A percentile compares a stretch with the other conserved stretches of the same genome.
phyloP scores from a whole-genome alignment of 805 yeast genomes.

The Wickerhamomyces ciferrii region DNA sequence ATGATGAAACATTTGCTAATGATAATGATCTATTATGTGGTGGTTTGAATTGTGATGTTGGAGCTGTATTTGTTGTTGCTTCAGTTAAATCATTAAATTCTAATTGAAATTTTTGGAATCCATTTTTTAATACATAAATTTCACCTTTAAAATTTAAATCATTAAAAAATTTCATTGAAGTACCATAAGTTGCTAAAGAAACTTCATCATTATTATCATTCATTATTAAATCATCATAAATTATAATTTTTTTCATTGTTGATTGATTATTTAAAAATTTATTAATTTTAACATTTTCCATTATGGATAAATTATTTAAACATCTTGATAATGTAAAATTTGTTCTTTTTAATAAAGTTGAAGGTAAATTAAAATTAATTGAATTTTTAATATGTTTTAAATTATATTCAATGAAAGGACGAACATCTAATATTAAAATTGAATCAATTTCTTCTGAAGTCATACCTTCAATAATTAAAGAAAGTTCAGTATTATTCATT shows the following conservation, averaged over 20 bases:
- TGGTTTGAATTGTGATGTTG: not conserved
- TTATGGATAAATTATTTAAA: conserved; percentile 50
- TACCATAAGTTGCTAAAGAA: conserved; percentile 36
- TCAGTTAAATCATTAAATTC: conserved; percentile 23
- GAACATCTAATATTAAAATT: conserved; percentile 61
- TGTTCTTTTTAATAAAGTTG: conserved; percentile 76
- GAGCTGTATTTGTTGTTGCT: not conserved
- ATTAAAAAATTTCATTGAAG: conserved; percentile 42
- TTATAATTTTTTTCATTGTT: conserved; percentile 9
- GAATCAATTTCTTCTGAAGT: conserved; percentile 2
- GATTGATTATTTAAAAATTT: conserved; percentile 25
- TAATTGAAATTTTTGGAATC: conserved; percentile 32
- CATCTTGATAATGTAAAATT: conserved; percentile 64
- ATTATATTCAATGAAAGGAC: conserved; percentile 75
- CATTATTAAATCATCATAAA: conserved; percentile 18
- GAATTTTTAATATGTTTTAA: conserved; percentile 54
- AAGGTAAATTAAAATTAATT: conserved; percentile 78
- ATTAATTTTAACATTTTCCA: conserved; percentile 41
- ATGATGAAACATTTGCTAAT: conserved; percentile 15
- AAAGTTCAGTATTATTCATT: conserved; percentile 6
- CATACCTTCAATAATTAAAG: conserved; percentile 1
- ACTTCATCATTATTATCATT: conserved; percentile 16
- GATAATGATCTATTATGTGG: conserved; percentile 18
- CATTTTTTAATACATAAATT: conserved; percentile 36
- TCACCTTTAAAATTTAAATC: conserved; percentile 33